A percentile compares a stretch with the other conserved stretches of the same genome.
Evolutionary conservation across 495 filamentous ascomycete species (phyloP).

Genomic region (Lichenothelia convexa): DNA sequence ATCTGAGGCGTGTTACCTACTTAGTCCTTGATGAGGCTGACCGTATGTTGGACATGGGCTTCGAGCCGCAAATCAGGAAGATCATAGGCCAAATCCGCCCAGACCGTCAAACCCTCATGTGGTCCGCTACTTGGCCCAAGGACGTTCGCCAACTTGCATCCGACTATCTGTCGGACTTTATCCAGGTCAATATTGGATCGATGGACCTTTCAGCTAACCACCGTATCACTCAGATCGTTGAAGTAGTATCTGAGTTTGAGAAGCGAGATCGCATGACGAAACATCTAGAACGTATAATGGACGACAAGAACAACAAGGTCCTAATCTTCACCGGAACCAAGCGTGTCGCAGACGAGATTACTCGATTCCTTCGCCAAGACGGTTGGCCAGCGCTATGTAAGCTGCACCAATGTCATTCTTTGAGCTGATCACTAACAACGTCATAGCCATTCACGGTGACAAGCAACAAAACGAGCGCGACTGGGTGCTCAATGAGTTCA

Average conservation of each 20-base stretch:
- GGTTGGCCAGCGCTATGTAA: slow-evolving; percentile 96
- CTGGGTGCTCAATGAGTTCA: slow-evolving; percentile 99
- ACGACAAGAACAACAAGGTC: slow-evolving; percentile 79
- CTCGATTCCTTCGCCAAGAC: slow-evolving; percentile 94
- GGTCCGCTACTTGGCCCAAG: slow-evolving; percentile 99
- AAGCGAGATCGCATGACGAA: slow-evolving; percentile 96
- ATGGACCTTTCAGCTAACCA: slow-evolving; percentile 95
- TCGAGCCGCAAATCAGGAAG: slow-evolving; percentile 81
- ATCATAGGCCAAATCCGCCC: slow-evolving; percentile 95
- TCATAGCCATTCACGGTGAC: slow-evolving; percentile 85
- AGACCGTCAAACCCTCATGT: slow-evolving; percentile 99
- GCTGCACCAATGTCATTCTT: slow-evolving; percentile 16
- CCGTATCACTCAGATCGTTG: slow-evolving; percentile 92
- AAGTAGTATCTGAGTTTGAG: slow-evolving; percentile 88
- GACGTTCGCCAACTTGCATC: slow-evolving; percentile 90
- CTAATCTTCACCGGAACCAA: slow-evolving; percentile 97
- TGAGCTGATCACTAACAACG: slow-evolving; percentile 27
- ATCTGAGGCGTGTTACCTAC: slow-evolving; percentile 92
- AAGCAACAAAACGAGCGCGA: slow-evolving; percentile 99
- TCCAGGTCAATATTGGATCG: slow-evolving; percentile 98
- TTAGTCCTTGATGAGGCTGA: slow-evolving; percentile 81
- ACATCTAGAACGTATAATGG: slow-evolving; percentile 97
- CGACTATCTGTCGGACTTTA: slow-evolving; percentile 90
- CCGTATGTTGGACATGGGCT: slow-evolving; percentile 86
- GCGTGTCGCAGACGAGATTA: slow-evolving; percentile 95